Evolutionary conservation across 257 asterid species (phyloP).

Genomic region (Parsonsia alboflavescens): DNA sequence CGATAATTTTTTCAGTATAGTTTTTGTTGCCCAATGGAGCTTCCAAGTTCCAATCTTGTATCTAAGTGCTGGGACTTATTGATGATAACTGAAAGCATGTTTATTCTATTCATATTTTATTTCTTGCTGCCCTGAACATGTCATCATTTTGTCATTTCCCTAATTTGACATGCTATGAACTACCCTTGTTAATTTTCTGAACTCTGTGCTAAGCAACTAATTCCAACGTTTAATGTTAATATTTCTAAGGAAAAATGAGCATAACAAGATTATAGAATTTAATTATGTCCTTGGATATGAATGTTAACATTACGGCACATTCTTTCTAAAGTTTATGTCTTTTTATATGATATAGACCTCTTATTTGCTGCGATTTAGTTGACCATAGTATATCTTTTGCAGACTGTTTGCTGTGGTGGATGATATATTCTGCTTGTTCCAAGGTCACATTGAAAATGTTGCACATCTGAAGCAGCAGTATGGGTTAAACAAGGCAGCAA

Average conservation of each 20-base stretch:
- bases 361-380: slow-evolving; percentile 1
- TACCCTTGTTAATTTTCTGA: not conserved
- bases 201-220: not conserved
- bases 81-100: not conserved
- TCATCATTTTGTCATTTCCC: not conserved
- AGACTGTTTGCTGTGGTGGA: slow-evolving; percentile 83
- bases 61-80: not conserved
- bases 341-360: not conserved
- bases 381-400: slow-evolving; percentile 8
- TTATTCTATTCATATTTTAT: not conserved
- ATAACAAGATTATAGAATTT: not conserved
- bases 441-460: slow-evolving; percentile 88
- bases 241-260: not conserved
- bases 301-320: not conserved
- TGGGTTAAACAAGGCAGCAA: slow-evolving; percentile 80
- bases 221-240: not conserved
- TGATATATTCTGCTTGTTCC: slow-evolving; percentile 88
- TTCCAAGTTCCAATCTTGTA: not conserved
- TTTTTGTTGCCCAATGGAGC: not conserved
- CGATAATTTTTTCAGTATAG: not conserved
- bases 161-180: not conserved
- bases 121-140: not conserved
- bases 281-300: not conserved
- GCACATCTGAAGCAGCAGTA: slow-evolving; percentile 91
- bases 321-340: not conserved